A percentile compares a stretch with the other conserved stretches of the same genome.
phyloP scores from a whole-genome alignment of 148 eudicot species.

The Fagopyrum esculentum region DNA sequence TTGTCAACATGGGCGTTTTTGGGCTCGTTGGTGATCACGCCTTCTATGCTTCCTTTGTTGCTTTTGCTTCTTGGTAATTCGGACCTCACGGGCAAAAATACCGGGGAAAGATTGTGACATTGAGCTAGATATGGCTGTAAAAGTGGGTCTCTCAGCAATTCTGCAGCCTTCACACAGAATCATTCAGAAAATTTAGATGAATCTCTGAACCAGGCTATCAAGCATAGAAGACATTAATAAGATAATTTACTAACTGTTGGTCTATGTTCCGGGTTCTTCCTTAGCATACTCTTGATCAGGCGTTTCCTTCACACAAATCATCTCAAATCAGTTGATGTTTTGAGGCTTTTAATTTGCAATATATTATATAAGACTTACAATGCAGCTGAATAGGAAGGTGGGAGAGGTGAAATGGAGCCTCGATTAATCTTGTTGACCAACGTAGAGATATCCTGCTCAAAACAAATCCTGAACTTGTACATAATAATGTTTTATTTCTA shows the following conservation, averaged over 20 bases:
- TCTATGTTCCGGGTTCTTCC: slow-evolving; percentile 52
- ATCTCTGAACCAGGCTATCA: not conserved
- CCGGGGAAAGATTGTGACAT: slow-evolving; percentile 32
- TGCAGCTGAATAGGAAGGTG: slow-evolving; percentile 42
- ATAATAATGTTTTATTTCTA: not conserved
- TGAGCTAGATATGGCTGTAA: slow-evolving; percentile 44
- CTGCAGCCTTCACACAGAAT: slow-evolving; percentile 33
- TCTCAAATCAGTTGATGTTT: not conserved
- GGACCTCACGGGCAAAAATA: slow-evolving; percentile 35
- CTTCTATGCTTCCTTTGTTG: not conserved
- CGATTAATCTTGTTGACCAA: slow-evolving; percentile 59
- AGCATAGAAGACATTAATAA: not conserved
- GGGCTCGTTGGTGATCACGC: slow-evolving; percentile 13
- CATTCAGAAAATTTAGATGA: not conserved
- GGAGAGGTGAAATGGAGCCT: slow-evolving; percentile 58
- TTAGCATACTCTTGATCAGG: slow-evolving; percentile 46
- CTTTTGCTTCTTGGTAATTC: slow-evolving; percentile 19
- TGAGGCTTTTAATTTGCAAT: not conserved
- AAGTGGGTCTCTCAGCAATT: slow-evolving; percentile 43
- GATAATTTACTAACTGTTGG: slow-evolving; percentile 36
- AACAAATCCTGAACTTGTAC: not conserved
- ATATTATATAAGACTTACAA: slow-evolving; percentile 28
- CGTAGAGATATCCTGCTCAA: slow-evolving; percentile 37
- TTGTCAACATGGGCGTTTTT: slow-evolving; percentile 9
- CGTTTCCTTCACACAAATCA: slow-evolving; percentile 32